phyloP scores from a whole-genome alignment of 371 early-diverging fungal species.

The Apophysomyces trapeziformis region DNA sequence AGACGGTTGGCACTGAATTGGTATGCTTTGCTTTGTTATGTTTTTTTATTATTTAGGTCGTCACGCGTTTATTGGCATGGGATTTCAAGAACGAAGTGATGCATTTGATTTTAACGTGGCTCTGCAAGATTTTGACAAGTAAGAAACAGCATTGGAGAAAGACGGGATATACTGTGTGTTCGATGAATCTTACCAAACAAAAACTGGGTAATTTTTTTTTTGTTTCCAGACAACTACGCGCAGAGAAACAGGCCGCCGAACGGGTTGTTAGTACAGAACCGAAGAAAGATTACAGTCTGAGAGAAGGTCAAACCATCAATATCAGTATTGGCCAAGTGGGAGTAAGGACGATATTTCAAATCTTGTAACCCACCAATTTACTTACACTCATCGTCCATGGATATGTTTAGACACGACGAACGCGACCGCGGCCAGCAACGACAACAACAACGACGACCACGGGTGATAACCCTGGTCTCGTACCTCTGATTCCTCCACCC shows the following conservation, averaged over 20 bases:
- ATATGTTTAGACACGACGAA: constrained; percentile 28
- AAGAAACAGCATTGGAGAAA: constrained; percentile 10
- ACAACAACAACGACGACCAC: neutral
- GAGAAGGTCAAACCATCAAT: constrained; percentile 86
- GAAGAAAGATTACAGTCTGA: constrained; percentile 79
- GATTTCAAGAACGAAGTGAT: constrained; percentile 84
- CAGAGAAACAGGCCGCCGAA: constrained; percentile 56
- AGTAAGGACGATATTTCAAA: constrained; percentile 22
- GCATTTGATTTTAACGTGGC: constrained; percentile 95
- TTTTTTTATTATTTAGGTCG: constrained; percentile 46
- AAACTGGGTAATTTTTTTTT: neutral
- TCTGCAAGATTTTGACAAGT: constrained; percentile 83
- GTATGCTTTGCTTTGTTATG: too few relatives aligned
- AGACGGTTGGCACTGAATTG: too few relatives aligned
- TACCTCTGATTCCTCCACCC: constrained; percentile 57
- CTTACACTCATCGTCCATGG: too few relatives aligned
- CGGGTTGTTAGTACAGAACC: constrained; percentile 57
- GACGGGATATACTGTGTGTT: too few relatives aligned
- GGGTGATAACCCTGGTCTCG: constrained; percentile 24
- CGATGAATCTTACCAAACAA: too few relatives aligned
- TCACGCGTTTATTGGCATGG: constrained; percentile 90
- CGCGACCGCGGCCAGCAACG: constrained; percentile 29
- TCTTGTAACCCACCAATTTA: too few relatives aligned
- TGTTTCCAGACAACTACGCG: constrained; percentile 58
- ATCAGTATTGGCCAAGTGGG: constrained; percentile 75